Evolutionary conservation across 352 stramenopile genomes (phyloP).

Genomic region (Phytophthora hybrid): DNA sequence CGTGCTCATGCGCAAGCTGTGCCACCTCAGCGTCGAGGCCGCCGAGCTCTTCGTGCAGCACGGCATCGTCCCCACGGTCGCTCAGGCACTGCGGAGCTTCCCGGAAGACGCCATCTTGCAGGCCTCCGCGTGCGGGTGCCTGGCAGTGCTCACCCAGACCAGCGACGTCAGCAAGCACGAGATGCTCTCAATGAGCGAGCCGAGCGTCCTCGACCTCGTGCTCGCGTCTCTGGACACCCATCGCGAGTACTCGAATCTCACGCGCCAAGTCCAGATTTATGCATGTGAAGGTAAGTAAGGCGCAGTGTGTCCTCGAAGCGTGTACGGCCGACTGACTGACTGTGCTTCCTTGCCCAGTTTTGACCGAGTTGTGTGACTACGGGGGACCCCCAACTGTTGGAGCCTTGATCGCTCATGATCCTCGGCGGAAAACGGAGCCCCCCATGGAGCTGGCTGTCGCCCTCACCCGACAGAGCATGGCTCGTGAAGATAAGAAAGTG

Average conservation of each 20-base stretch:
- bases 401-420: constrained; percentile 41
- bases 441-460: constrained; percentile 56
- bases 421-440: constrained; percentile 27
- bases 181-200: constrained; percentile 55
- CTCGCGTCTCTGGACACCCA: constrained; percentile 61
- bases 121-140: constrained; percentile 54
- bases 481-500: constrained; percentile 80
- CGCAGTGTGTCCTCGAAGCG: neutral
- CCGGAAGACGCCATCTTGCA: constrained; percentile 78
- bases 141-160: constrained; percentile 66
- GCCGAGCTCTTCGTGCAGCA: neutral
- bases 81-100: constrained; percentile 59
- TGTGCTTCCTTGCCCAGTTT: constrained; percentile 38
- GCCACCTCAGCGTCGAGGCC: constrained; percentile 59
- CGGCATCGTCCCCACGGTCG: constrained; percentile 60
- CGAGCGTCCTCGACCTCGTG: constrained; percentile 54
- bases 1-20: constrained; percentile 80
- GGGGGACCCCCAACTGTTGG: constrained; percentile 49
- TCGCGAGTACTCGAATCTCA: constrained; percentile 75
- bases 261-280: constrained; percentile 84
- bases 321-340: neutral
- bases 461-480: constrained; percentile 64
- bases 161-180: constrained; percentile 69
- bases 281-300: constrained; percentile 71
- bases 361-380: constrained; percentile 72